Evolutionary conservation across 352 stramenopile species (phyloP).

Genomic region (Phytophthora ohioensis): DNA sequence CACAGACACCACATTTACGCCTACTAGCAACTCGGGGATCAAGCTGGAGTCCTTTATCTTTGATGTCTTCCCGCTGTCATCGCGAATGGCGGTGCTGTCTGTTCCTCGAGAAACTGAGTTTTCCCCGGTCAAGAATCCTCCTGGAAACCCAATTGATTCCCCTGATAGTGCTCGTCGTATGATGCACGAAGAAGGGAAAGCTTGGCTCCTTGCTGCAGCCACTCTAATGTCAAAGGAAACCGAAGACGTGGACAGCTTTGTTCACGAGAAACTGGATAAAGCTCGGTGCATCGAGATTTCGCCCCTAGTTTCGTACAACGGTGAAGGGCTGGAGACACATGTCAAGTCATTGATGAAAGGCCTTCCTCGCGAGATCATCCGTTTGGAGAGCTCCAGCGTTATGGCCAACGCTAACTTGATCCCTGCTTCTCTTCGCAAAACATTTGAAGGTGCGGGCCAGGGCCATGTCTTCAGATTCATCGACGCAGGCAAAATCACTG

Average conservation of each 20-base stretch:
- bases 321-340: constrained; percentile 70
- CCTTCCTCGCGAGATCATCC: constrained; percentile 41
- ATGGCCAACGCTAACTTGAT: constrained; percentile 39
- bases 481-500: constrained; percentile 43
- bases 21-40: constrained; percentile 93
- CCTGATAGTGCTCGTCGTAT: constrained; percentile 79
- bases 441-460: constrained; percentile 49
- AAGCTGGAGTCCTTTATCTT: constrained; percentile 99
- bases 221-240: constrained; percentile 38
- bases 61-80: constrained; percentile 97
- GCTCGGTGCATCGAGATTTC: constrained; percentile 73
- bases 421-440: constrained; percentile 45
- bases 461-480: constrained; percentile 60
- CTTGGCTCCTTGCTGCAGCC: constrained; percentile 60
- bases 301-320: constrained; percentile 84
- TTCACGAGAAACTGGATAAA: constrained; percentile 45
- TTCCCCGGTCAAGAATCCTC: constrained; percentile 91
- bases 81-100: constrained; percentile 94
- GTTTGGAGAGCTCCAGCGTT: constrained; percentile 42
- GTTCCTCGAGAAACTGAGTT: constrained; percentile 92
- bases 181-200: constrained; percentile 61
- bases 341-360: constrained; percentile 42
- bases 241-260: constrained; percentile 41
- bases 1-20: constrained; percentile 82
- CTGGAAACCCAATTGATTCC: constrained; percentile 72